Evolutionary conservation across 2,329 filamentous ascomycete genomes (phyloP).

Genomic region (Botryosphaeria dothidea): DNA sequence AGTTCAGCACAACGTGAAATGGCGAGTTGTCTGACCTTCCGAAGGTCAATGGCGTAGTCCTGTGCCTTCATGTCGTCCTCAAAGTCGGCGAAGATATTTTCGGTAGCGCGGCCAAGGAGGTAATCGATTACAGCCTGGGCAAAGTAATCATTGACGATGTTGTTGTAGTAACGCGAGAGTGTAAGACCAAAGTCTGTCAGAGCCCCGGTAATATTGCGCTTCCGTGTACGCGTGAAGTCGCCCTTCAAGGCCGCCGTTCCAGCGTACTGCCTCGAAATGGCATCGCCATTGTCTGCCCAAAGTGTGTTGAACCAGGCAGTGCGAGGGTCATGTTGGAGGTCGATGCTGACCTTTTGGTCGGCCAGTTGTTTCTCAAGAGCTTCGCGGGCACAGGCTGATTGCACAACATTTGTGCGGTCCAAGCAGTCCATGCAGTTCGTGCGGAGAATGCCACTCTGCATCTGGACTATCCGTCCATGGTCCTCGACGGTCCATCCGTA

Average conservation of each 20-base stretch:
- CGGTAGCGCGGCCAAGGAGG: slow-evolving; percentile 82
- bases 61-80: slow-evolving; percentile 90
- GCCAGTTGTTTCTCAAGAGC: slow-evolving; percentile 79
- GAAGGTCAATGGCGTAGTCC: slow-evolving; percentile 85
- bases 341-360: slow-evolving; percentile 73
- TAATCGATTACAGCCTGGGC: slow-evolving; percentile 95
- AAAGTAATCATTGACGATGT: slow-evolving; percentile 98
- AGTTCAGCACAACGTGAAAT: slow-evolving; percentile 87
- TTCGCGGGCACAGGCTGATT: slow-evolving; percentile 84
- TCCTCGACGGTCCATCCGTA: slow-evolving; percentile 70
- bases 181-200: slow-evolving; percentile 90
- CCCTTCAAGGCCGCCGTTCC: slow-evolving; percentile 95
- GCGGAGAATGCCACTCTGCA: slow-evolving; percentile 76
- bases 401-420: slow-evolving; percentile 93
- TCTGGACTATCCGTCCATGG: slow-evolving; percentile 41
- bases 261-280: slow-evolving; percentile 92
- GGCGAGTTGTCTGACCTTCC: slow-evolving; percentile 80
- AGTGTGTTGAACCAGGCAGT: slow-evolving; percentile 94
- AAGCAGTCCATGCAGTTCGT: slow-evolving; percentile 99
- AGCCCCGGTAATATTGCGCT: slow-evolving; percentile 87
- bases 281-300: slow-evolving; percentile 97
- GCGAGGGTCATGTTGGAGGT: slow-evolving; percentile 71
- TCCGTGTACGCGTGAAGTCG: slow-evolving; percentile 89
- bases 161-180: slow-evolving; percentile 75
- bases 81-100: slow-evolving; percentile 88